Evolutionary conservation across 2,329 filamentous ascomycete genomes (phyloP), one percentile per base, ranked within the genome.

Genomic region (Aaosphaeria arxii): DNA sequence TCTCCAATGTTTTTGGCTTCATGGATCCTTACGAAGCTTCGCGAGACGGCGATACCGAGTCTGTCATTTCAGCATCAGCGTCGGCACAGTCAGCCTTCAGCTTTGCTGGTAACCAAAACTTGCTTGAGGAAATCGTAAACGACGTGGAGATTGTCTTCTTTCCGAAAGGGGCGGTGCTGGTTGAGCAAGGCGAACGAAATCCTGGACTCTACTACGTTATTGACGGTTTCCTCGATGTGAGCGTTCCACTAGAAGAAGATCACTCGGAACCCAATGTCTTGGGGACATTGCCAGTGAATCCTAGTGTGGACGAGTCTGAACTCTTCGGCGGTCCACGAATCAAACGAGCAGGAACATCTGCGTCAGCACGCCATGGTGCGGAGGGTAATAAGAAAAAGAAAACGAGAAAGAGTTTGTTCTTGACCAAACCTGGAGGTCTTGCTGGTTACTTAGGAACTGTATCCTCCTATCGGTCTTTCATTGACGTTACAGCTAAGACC

Each of bases 141-240:
- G 94, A 99, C 45, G 83, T 97, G 3, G 94, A 99, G 64, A 96
- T 99, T 55, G 94, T 99, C 5, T 97, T 89, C 73, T 99, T 99
- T 56, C 92, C 91, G 0, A 89, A 97, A 67, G 91, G 89, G 2
- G 92, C 94, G 1, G 88, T 99, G 1, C 79, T 99, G 11, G 91
- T 99, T 0, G 94, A 99, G 63, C 91, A 97, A 72, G 92, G 94
- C 7, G 94, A 99, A 68, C 83, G 94, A n/a, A 96, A 95, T 58
- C 94, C 94, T 0, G 94, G 94, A 0, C 70, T 99, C 1, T 99
- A 99, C 73, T 99, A 99, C 70, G 92, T 99, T 3, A 88, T 99
- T 43, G 94, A 99, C 67, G 94, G 94, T 0, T 99, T 99, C 61
- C 75, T 99, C 33, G 94, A 99, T 62, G 91, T 97, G 40, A 91